Evolutionary conservation across 164 flowering plant genomes (phyloP), one percentile per base, ranked within the genome.

Genomic region (Nelumbo lutea): DNA sequence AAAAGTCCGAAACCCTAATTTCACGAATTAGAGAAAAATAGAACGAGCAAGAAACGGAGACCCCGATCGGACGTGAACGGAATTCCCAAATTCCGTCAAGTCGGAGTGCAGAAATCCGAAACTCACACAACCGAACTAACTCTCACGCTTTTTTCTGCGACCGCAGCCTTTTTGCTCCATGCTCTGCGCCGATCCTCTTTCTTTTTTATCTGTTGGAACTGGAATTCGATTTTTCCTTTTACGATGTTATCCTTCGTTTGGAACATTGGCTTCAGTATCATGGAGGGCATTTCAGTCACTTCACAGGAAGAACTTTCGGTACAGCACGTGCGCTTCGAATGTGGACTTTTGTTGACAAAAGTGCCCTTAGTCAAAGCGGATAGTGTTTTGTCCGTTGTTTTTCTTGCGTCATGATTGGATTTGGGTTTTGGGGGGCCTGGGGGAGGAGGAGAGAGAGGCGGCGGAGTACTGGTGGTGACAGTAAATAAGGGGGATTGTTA

Each of bases 1-100:
- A 10, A 2, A 27, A 27, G n/a, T 27, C 27, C 27, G 59, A 60
- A 46, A 11, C 59, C 57, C 6, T n/a, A 56, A 10, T n/a, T 64
- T 41, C 44, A 4, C 38, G 27, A 1, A 15, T 10, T 2, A n/a
- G 6, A 56, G 44, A 52, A 41, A 63, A 1, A 39, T 2, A 47
- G 8, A 13, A 61, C 56, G 58, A 59, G 41, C 53, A 11, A 48
- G 46, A 9, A 27, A 27, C 68, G 14, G 56, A 64, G 75, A 73
- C 76, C 81, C 75, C 71, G 79, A 66, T 66, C 87, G 93, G 90
- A 87, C 84, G 71, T 72, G 83, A 85, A 79, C 60, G 44, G 75
- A 72, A 61, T 67, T 80, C 75, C 77, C 69, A 74, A 82, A 79
- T 79, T 77, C 85, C 84, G 86, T 85, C 78, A 78, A 76, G 65